Base-by-base conservation (phyloP, 2,329 filamentous ascomycete genomes). In the Orbilia quercus region DNA sequence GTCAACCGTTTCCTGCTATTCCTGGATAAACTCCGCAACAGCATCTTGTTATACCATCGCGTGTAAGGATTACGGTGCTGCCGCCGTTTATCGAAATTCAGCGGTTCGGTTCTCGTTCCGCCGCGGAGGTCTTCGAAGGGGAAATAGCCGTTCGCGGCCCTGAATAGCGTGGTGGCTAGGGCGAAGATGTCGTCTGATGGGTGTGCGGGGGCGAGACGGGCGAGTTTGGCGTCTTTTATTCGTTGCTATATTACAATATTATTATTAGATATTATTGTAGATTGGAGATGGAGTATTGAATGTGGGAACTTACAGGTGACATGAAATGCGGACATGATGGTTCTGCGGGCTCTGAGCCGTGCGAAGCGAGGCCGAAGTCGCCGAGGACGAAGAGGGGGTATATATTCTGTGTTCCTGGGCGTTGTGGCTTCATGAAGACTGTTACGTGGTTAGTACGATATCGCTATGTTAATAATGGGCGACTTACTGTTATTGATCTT, bases 401-500 rank as follows among this genome's bases (percentile, higher is more conserved):
- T 16, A 72, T 55, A n/a, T 65, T 72, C 22, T 22, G 38, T 1
- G 45, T 45, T 7, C 59, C 59, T 6, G 14, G 18, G 9, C 18
- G 51, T 9, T 54, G 59, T 1, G 67, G 22, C 20, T 65, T 72
- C 67, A 72, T 59, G 12, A 72, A 59, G 3, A 72, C 66, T 71
- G 34, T 55, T 40, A n/a, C 22, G 7, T 18, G n/a, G 50, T 31
- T 31, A 31, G 28, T 31, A 31, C 9, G 4, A 31, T 31, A 31
- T 31, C 9, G 9, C 9, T 31, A 31, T 31, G 28, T 5, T 9
- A 9, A 31, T 31, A 9, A 38, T 2, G 11, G n/a, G n/a, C n/a
- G n/a, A n/a, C 58, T 28, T 58, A 71, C 66, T 64, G 20, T 72
- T 72, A n/a, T 72, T 50, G 7, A 44, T 34, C 40, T 72, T 72